These are phyloP conservation scores for Ustilago hordei DNA, from an alignment of 1,284 basidiomycete species.

Conservation along the genomic window DNA sequence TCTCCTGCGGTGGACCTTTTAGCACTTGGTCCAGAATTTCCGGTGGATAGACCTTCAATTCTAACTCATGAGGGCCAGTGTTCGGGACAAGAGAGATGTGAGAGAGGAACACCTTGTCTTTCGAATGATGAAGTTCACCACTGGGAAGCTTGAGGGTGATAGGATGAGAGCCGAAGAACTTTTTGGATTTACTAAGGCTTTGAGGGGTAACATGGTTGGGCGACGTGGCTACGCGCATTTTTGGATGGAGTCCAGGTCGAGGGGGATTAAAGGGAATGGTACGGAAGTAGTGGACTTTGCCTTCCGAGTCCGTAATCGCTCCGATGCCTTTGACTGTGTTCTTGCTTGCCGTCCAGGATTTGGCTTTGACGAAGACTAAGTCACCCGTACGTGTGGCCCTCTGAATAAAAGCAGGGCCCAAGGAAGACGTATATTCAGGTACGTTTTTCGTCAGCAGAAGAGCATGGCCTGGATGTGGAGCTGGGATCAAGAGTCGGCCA, in stretches of 20 bases:
- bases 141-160: not conserved
- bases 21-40: not conserved
- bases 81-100: not conserved
- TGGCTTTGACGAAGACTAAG: not conserved
- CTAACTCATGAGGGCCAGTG: accelerated
- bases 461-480: not conserved
- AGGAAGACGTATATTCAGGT: not conserved
- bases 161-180: not conserved
- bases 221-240: not conserved
- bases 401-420: not conserved
- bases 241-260: accelerated
- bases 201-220: not conserved
- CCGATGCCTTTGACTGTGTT: not conserved
- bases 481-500: not conserved
- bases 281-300: conserved; percentile 3
- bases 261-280: not conserved
- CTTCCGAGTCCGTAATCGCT: not conserved
- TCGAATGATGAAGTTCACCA: not conserved
- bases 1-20: not conserved
- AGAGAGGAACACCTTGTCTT: not conserved
- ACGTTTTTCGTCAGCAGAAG: conserved; percentile 1
- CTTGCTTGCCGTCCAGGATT: not conserved
- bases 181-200: too few species aligned
- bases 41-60: not conserved
- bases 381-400: not conserved